Conservation (phyloP, 2,329 filamentous ascomycete genomes). For the Sphaceloma murrayae region DNA sequence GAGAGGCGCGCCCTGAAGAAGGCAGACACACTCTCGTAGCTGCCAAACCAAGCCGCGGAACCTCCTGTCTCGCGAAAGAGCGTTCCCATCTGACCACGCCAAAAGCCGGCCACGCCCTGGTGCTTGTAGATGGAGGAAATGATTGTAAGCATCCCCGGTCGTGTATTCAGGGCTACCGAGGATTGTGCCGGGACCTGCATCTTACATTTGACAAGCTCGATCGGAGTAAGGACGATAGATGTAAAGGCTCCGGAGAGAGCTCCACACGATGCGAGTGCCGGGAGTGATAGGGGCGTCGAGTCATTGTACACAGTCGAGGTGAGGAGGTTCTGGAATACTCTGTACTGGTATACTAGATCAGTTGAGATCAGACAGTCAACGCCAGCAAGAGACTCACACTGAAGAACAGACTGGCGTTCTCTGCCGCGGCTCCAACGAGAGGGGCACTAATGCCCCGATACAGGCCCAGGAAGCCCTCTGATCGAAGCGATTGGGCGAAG, state of each 20-base stretch:
- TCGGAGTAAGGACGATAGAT: slow-evolving; percentile 81
- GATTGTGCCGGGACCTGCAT: slow-evolving; percentile 59
- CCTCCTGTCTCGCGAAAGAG: slow-evolving; percentile 90
- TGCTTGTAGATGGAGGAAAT: slow-evolving; percentile 72
- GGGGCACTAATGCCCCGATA: slow-evolving; percentile 92
- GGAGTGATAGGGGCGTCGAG: slow-evolving; percentile 56
- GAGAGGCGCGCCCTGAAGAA: slow-evolving; percentile 46
- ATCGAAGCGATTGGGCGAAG: slow-evolving; percentile 73
- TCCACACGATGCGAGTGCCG: slow-evolving; percentile 67
- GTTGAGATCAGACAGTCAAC: too few species aligned
- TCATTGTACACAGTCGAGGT: slow-evolving; percentile 52
- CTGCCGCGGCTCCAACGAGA: slow-evolving; percentile 78
- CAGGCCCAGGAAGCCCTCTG: slow-evolving; percentile 69
- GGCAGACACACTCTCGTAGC: slow-evolving; percentile 69
- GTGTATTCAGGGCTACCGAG: slow-evolving; percentile 26
- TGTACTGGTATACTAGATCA: too few species aligned
- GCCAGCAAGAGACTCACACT: slow-evolving; percentile 28
- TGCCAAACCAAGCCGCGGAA: slow-evolving; percentile 88
- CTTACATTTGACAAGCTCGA: slow-evolving; percentile 96
- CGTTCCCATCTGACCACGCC: slow-evolving; percentile 90
- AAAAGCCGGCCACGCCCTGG: slow-evolving; percentile 78
- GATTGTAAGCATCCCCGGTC: slow-evolving; percentile 57
- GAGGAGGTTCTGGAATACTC: slow-evolving; percentile 46
- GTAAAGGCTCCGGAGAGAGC: slow-evolving; percentile 82
- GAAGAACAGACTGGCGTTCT: slow-evolving; percentile 87